Conservation (phyloP, 306 rosid genomes). For the Trichosanthes truncata region DNA sequence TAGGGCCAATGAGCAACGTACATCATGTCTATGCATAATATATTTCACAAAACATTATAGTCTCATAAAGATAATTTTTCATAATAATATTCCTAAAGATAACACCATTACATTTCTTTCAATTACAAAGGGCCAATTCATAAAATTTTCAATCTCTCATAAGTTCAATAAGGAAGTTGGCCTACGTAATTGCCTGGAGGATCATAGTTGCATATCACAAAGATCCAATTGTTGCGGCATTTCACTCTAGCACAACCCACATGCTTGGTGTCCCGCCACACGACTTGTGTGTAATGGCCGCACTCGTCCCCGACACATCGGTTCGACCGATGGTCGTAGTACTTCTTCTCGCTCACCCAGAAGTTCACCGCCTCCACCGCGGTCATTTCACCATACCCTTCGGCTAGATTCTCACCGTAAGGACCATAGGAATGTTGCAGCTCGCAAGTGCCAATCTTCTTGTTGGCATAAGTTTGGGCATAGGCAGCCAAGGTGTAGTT, state of each 20-base stretch:
- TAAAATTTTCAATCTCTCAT: not conserved
- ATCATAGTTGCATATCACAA: conserved; percentile 21
- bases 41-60: not conserved
- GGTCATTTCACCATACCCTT: not conserved
- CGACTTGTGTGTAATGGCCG: conserved; percentile 27
- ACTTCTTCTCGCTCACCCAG: conserved; percentile 21
- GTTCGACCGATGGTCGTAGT: conserved; percentile 11
- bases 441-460: not conserved
- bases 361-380: conserved; percentile 13
- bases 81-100: not conserved
- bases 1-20: too few species aligned
- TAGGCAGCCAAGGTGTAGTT: conserved; percentile 8
- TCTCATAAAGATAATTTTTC: not conserved
- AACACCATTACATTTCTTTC: not conserved
- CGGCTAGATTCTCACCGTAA: not conserved
- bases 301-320: conserved; percentile 16
- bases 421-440: not conserved
- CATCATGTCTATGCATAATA: too few species aligned
- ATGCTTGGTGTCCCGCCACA: conserved; percentile 14
- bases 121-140: not conserved
- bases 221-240: conserved; percentile 22
- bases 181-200: conserved; percentile 15
- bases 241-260: conserved; percentile 30
- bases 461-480: conserved; percentile 3
- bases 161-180: conserved; percentile 11